These are phyloP conservation scores for Gracilaria domingensis DNA, from an alignment of 23 red algal species.

Conservation along the genomic window DNA sequence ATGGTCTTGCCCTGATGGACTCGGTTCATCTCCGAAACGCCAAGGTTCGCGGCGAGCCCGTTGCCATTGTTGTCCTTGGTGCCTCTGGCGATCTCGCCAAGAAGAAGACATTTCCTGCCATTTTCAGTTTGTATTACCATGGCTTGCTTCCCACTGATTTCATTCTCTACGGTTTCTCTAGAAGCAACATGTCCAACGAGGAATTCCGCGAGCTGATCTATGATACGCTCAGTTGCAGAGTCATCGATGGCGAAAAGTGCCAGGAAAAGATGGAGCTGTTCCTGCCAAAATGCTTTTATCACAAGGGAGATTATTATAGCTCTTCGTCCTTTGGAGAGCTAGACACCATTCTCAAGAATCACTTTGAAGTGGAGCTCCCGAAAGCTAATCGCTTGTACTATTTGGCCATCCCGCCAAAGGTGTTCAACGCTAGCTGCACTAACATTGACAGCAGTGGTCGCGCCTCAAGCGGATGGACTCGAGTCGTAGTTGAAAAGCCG, in stretches of 20 bases:
- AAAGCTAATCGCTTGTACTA: conserved; percentile 89
- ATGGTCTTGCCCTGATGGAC: conserved; percentile 83
- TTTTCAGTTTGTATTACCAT: conserved; percentile 98
- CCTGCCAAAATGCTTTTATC: conserved; percentile 88
- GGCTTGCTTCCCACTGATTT: conserved; percentile 92
- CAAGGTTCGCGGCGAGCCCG: conserved; percentile 66
- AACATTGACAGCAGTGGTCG: conserved; percentile 67
- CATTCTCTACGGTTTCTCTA: conserved; percentile 85
- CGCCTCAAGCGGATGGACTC: conserved; percentile 83
- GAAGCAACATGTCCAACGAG: conserved; percentile 76
- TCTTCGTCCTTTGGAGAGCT: conserved; percentile 63
- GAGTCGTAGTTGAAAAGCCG: conserved; percentile 97
- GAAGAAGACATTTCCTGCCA: conserved; percentile 97
- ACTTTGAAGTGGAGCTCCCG: conserved; percentile 65
- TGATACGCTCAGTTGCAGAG: conserved; percentile 88
- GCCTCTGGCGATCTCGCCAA: conserved; percentile 95
- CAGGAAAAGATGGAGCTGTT: conserved; percentile 93
- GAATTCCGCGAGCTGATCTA: conserved; percentile 89
- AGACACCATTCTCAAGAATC: conserved; percentile 38
- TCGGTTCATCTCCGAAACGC: conserved; percentile 71
- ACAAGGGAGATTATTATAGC: conserved; percentile 76
- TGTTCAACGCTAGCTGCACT: conserved; percentile 58
- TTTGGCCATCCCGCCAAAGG: conserved; percentile 89
- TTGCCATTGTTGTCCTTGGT: conserved; percentile 86
- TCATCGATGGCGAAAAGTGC: conserved; percentile 91